Conservation (phyloP, 345 rosid genomes). For the Diplotaxis tenuifolia region DNA sequence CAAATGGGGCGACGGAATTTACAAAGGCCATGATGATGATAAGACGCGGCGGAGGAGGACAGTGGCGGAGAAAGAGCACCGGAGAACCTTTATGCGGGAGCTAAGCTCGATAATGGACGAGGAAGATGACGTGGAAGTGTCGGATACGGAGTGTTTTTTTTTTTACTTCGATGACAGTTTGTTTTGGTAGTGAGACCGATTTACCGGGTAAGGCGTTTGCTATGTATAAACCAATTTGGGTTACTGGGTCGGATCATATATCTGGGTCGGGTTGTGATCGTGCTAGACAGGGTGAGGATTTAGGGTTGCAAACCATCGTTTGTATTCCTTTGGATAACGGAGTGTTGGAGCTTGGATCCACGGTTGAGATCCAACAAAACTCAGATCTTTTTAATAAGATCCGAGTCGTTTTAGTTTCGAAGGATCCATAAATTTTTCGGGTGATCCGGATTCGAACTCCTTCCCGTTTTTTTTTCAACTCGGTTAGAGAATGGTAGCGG, state of each 20-base stretch:
- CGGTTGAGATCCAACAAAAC: slow-evolving; percentile 58
- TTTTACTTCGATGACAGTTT: slow-evolving; percentile 85
- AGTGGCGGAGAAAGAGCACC: slow-evolving; percentile 54
- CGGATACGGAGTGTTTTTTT: slow-evolving; percentile 91
- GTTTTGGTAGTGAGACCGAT: slow-evolving; percentile 60
- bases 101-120: slow-evolving; percentile 61
- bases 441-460: slow-evolving; percentile 12
- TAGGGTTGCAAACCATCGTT: slow-evolving; percentile 73
- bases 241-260: slow-evolving; percentile 58
- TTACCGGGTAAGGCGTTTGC: slow-evolving; percentile 70
- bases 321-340: slow-evolving; percentile 76
- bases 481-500: neutral
- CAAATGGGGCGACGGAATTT: slow-evolving; percentile 90
- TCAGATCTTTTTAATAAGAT: slow-evolving; percentile 73
- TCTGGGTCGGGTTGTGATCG: slow-evolving; percentile 58
- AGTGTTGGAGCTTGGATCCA: slow-evolving; percentile 86
- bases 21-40: slow-evolving; percentile 72
- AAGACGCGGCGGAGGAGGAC: slow-evolving; percentile 38
- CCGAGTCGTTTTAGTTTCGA: slow-evolving; percentile 49
- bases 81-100: slow-evolving; percentile 60
- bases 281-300: slow-evolving; percentile 59
- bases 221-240: slow-evolving; percentile 59
- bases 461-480: neutral
- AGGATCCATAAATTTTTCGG: slow-evolving; percentile 40
- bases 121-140: slow-evolving; percentile 69